Base-by-base conservation (phyloP, 352 stramenopile species). In the Globisporangium alternatum region DNA sequence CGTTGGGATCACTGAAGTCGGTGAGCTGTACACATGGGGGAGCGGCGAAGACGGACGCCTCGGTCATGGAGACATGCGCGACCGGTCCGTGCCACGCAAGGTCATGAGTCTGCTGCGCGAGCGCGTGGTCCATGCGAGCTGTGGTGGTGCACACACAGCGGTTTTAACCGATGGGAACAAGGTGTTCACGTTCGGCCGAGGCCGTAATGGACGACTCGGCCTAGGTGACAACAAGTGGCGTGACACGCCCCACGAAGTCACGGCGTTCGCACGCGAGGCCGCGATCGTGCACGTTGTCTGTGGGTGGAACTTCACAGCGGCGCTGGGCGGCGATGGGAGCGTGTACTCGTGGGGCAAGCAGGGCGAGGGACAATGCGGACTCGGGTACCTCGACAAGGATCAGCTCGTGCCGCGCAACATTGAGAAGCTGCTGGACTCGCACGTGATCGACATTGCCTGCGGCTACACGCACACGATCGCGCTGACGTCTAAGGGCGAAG, bases 341-440 rank as follows among this genome's bases (percentile, higher is more conserved):
- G 71, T 95, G n/a, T 96, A 80, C 53, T 82, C 85, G 31, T 97
- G 89, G 89, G 89, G 89, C 17, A 96, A 94, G 61, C 89, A 93
- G 28, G 81, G 83, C 12, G 88, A 97, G 56, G 89, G 89, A 0
- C 88, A 97, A 60, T 95, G 90, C 56, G 89, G 87, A 13, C 70
- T 96, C 25, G 82, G 82, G 22, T 93, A 91, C 53, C 60, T 89
- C 13, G 86, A 94, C 57, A 87, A 90, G 41, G 86, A 95, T 57
- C 83, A 95, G 65, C 60, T 86, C n/a, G 70, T 86, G 22, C 84
- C 84, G n/a, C 70, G 72, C 12, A 65, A 67, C 17, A 70, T 91
- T 15, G 78, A 90, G 21, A 80, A 77, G 33, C 70, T 90, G 1
- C 56, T 60, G 6, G 78, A 74, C 54, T 54, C 60, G 31, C 33